Evolutionary conservation across 2,329 filamentous ascomycete genomes (phyloP).

Genomic region (Fulvia fulva): DNA sequence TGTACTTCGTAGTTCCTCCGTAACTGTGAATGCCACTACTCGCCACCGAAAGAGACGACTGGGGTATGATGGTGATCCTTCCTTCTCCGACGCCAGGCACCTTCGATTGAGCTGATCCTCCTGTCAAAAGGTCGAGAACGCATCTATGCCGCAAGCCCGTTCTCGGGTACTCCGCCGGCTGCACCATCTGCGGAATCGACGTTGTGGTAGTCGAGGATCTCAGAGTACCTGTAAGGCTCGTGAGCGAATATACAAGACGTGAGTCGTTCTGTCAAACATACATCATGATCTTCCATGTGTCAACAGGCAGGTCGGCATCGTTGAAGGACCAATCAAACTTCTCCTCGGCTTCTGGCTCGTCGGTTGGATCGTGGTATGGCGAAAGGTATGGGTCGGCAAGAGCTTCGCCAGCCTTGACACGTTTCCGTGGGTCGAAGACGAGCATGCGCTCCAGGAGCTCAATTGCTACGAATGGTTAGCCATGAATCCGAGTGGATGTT

Average conservation of each 20-base stretch:
- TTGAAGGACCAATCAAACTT: constrained; percentile 99
- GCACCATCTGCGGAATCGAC: constrained; percentile 56
- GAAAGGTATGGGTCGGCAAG: constrained; percentile 89
- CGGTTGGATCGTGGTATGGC: constrained; percentile 94
- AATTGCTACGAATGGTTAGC: constrained; percentile 52
- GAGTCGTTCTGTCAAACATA: constrained; percentile 47
- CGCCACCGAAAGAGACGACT: background rate
- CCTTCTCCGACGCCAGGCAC: background rate
- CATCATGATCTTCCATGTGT: constrained; percentile 99
- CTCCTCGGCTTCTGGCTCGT: constrained; percentile 91
- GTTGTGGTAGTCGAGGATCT: constrained; percentile 98
- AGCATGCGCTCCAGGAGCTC: constrained; percentile 95
- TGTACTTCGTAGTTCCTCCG: background rate
- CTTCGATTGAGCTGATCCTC: background rate
- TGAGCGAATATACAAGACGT: constrained; percentile 1
- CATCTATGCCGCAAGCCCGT: constrained; percentile 11
- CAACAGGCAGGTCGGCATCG: constrained; percentile 91
- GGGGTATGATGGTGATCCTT: background rate
- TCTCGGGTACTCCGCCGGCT: constrained; percentile 17
- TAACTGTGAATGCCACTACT: background rate
- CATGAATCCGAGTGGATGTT: background rate
- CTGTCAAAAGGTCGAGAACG: background rate
- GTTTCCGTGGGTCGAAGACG: constrained; percentile 96
- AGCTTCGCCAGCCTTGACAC: constrained; percentile 80
- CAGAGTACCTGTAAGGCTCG: constrained; percentile 71